Conservation (phyloP, 169 alveolate species). For the Toxoplasma gondii region DNA sequence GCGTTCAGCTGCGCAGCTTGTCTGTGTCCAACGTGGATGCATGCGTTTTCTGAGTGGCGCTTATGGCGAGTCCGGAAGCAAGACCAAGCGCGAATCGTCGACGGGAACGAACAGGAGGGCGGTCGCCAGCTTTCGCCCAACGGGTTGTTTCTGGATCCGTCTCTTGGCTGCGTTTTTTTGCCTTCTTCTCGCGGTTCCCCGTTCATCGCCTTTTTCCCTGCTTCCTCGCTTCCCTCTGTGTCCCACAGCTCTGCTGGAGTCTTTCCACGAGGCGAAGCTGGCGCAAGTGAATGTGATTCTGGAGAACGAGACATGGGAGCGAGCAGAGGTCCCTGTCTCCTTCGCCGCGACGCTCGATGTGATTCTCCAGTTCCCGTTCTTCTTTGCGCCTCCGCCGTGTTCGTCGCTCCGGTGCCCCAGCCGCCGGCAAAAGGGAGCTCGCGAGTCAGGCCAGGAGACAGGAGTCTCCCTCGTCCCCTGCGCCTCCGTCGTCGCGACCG, state of each 20-base stretch:
- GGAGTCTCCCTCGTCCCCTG: background rate
- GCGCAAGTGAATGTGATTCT: conserved; percentile 39
- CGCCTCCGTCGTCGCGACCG: background rate
- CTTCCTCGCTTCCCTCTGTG: too few relatives aligned
- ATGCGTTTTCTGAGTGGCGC: too few relatives aligned
- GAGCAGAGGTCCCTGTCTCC: background rate
- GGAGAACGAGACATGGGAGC: conserved; percentile 46
- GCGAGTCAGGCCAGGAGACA: background rate
- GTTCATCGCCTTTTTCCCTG: too few relatives aligned
- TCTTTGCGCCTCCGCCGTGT: background rate
- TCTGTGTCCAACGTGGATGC: too few relatives aligned
- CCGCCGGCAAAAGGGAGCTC: background rate
- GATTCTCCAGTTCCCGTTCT: background rate
- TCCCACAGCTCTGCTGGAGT: conserved; percentile 36
- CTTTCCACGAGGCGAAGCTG: conserved; percentile 35
- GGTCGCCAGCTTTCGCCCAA: too few relatives aligned
- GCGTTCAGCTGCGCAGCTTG: too few relatives aligned
- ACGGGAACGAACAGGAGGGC: too few relatives aligned
- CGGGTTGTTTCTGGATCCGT: too few relatives aligned
- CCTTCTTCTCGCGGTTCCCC: too few relatives aligned
- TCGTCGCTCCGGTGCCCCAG: background rate
- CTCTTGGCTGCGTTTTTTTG: too few relatives aligned
- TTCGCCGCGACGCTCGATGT: background rate
- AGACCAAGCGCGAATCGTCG: too few relatives aligned
- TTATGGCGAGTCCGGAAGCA: too few relatives aligned